Evolutionary conservation across 2,329 filamentous ascomycete genomes (phyloP).

Genomic region (Fusarium compactum): DNA sequence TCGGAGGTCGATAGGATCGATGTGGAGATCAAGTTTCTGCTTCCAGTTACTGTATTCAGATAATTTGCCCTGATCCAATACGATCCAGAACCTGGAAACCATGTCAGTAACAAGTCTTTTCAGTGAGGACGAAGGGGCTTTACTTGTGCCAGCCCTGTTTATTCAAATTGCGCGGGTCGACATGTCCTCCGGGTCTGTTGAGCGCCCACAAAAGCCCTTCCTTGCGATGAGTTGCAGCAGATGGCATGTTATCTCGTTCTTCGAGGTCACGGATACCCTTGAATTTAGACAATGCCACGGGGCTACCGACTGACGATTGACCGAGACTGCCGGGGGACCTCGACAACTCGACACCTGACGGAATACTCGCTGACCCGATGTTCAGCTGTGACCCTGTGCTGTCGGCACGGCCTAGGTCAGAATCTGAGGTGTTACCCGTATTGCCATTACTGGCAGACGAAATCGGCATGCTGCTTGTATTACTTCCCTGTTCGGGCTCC

Average conservation of each 20-base stretch:
- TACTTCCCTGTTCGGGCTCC: constrained; percentile 72
- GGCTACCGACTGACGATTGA: constrained; percentile 62
- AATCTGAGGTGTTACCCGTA: constrained; percentile 68
- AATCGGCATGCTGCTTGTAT: constrained; percentile 52
- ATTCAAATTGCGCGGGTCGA: constrained; percentile 93
- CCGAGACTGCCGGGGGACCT: constrained; percentile 68
- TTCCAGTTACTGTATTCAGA: constrained; percentile 99
- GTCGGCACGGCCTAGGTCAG: constrained; percentile 78
- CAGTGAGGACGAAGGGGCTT: constrained; percentile 53
- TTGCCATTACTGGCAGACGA: constrained; percentile 58
- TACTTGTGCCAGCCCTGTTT: constrained; percentile 99
- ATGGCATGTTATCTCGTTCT: constrained; percentile 75
- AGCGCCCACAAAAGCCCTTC: constrained; percentile 96
- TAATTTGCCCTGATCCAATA: constrained; percentile 94
- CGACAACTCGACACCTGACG: constrained; percentile 59
- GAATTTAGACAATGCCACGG: constrained; percentile 73
- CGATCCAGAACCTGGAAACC: constrained; percentile 90
- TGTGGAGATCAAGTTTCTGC: constrained; percentile 94
- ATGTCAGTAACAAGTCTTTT: constrained; percentile 27
- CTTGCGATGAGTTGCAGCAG: constrained; percentile 76
- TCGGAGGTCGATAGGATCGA: constrained; percentile 96
- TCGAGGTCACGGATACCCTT: constrained; percentile 94
- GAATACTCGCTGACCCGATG: constrained; percentile 50
- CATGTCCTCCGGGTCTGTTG: constrained; percentile 91
- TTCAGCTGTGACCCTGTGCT: constrained; percentile 78